Evolutionary conservation across 208 protist genomes (phyloP).

Genomic region (Acanthamoeba triangularis): DNA sequence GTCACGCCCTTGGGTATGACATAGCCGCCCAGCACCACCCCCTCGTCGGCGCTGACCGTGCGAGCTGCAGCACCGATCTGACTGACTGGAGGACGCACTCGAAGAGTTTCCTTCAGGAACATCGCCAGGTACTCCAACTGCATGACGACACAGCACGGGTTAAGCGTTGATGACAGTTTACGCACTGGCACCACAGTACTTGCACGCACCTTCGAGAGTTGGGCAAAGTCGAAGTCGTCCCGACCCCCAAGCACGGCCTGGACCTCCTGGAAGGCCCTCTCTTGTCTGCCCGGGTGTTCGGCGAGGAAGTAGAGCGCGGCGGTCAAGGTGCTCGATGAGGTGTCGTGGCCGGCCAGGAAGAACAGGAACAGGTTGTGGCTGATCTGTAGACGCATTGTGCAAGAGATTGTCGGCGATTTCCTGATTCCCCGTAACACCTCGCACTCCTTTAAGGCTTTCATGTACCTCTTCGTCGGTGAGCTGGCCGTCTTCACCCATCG

Average conservation of each 20-base stretch:
- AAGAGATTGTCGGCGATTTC: too few species aligned
- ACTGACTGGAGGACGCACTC: background rate
- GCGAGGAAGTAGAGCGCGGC: constrained; percentile 12
- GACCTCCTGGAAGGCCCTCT: background rate
- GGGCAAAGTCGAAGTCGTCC: background rate
- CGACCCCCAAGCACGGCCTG: background rate
- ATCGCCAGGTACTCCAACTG: background rate
- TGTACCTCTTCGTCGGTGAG: constrained; percentile 19
- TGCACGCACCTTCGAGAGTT: background rate
- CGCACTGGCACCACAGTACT: too few species aligned
- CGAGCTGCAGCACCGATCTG: background rate
- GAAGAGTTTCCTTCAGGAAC: constrained; percentile 47
- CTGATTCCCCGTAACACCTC: too few species aligned
- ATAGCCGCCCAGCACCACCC: background rate
- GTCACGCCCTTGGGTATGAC: background rate
- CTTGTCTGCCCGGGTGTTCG: background rate
- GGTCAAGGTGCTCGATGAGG: constrained; percentile 8
- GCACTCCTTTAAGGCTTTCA: too few species aligned
- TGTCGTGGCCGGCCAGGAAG: constrained; percentile 42
- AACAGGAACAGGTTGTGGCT: constrained; percentile 45
- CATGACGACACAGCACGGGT: too few species aligned
- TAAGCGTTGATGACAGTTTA: background rate
- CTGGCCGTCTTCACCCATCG: background rate
- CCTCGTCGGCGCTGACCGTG: background rate
- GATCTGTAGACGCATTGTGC: too few species aligned